phyloP scores from a whole-genome alignment of 2,329 filamentous ascomycete genomes.

The Trichoderma cornu-damae region DNA sequence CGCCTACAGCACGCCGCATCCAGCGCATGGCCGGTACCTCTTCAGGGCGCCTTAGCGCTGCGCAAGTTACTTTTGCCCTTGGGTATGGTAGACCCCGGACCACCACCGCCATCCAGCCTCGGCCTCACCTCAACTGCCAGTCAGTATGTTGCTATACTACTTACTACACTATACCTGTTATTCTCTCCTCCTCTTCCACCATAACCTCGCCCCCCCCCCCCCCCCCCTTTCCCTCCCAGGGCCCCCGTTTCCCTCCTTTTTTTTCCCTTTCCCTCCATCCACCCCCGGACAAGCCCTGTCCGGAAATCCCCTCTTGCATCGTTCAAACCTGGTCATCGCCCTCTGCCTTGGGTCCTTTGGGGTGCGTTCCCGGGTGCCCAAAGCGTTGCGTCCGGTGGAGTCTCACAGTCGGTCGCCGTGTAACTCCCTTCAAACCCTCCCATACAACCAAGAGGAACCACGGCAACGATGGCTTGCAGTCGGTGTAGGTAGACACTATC shows the following conservation, averaged over 20 bases:
- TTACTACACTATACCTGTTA: too few relatives aligned
- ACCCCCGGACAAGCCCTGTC: background rate
- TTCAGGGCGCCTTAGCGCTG: background rate
- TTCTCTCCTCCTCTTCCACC: background rate
- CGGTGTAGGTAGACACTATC: constrained; percentile 18
- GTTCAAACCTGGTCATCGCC: background rate
- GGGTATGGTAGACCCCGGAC: background rate
- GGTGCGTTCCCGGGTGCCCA: constrained; percentile 6
- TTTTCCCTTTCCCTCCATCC: background rate
- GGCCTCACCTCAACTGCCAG: constrained; percentile 15
- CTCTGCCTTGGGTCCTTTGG: constrained; percentile 10
- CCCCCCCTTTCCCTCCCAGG: background rate
- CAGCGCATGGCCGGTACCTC: constrained; percentile 8
- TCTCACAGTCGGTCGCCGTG: constrained; percentile 13
- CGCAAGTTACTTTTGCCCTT: background rate
- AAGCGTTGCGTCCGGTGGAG: constrained; percentile 13
- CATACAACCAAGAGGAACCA: constrained; percentile 15
- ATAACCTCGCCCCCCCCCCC: background rate
- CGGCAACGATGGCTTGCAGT: constrained; percentile 19
- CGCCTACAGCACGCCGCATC: constrained; percentile 6
- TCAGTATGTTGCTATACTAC: too few relatives aligned
- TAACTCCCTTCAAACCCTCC: constrained; percentile 18
- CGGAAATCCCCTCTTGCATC: background rate
- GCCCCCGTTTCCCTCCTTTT: background rate
- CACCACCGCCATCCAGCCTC: constrained; percentile 16